Evolutionary conservation across 2,329 filamentous ascomycete genomes (phyloP).

Genomic region (Xylariaceae sp.): DNA sequence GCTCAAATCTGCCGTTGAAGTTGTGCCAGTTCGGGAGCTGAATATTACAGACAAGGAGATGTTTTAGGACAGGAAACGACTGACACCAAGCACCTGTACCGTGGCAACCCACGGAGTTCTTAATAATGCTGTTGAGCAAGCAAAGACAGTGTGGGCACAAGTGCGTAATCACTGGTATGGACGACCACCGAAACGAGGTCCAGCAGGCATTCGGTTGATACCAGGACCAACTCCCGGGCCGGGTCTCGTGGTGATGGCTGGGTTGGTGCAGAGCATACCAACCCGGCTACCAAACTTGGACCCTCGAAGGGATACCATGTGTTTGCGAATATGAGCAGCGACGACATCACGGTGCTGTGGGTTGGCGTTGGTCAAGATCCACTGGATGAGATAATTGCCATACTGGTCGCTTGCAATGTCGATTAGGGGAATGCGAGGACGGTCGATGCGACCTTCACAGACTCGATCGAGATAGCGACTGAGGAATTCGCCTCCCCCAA

Average conservation of each 20-base stretch:
- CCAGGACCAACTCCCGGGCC: slow-evolving; percentile 74
- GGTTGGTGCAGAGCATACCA: slow-evolving; percentile 98
- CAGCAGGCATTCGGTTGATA: slow-evolving; percentile 56
- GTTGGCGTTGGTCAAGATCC: slow-evolving; percentile 85
- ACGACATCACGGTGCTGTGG: slow-evolving; percentile 90
- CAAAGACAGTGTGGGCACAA: slow-evolving; percentile 8
- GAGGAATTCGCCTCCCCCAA: slow-evolving; percentile 85
- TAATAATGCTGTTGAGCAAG: not conserved
- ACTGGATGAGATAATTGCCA: slow-evolving; percentile 96
- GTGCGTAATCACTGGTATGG: slow-evolving; percentile 49
- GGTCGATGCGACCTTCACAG: slow-evolving; percentile 83
- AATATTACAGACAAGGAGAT: slow-evolving; percentile 18
- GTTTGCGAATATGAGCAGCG: slow-evolving; percentile 91
- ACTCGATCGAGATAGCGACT: slow-evolving; percentile 90
- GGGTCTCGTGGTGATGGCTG: slow-evolving; percentile 80
- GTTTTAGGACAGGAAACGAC: slow-evolving; percentile 9
- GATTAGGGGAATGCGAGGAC: slow-evolving; percentile 93
- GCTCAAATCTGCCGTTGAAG: slow-evolving; percentile 28
- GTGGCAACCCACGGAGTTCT: slow-evolving; percentile 8
- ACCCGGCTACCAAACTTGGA: slow-evolving; percentile 98
- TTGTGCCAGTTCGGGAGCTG: slow-evolving; percentile 16
- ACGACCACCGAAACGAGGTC: slow-evolving; percentile 52
- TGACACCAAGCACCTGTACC: slow-evolving; percentile 5
- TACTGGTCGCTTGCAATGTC: slow-evolving; percentile 99
- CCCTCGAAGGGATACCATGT: slow-evolving; percentile 97